phyloP scores from a whole-genome alignment of 306 rosid species.

The Sesbania bispinosa region DNA sequence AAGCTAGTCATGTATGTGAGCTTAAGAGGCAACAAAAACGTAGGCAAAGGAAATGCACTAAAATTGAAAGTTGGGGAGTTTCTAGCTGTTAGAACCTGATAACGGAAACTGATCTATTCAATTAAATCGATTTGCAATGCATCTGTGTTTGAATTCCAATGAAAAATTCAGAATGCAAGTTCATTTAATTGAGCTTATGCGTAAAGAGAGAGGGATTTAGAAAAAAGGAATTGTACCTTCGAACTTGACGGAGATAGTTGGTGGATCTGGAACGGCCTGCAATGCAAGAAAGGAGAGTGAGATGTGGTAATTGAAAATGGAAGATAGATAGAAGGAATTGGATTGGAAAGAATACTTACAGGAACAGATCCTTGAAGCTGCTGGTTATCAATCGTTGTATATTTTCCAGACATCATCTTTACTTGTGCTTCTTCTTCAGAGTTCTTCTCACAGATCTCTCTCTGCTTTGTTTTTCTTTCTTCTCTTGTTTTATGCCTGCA shows the following conservation, averaged over 20 bases:
- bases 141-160: not conserved
- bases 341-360: slow-evolving; percentile 28
- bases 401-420: slow-evolving; percentile 91
- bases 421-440: not conserved
- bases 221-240: too few relatives aligned
- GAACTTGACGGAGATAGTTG: slow-evolving; percentile 63
- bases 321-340: not conserved
- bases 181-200: not conserved
- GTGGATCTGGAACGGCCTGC: slow-evolving; percentile 89
- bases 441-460: not conserved
- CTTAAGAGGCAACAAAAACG: not conserved
- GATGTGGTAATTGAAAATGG: not conserved
- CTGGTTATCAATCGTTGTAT: slow-evolving; percentile 66
- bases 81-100: not conserved
- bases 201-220: not conserved
- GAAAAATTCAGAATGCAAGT: not conserved
- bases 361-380: slow-evolving; percentile 87
- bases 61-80: not conserved
- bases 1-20: not conserved
- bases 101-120: not conserved
- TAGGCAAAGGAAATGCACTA: not conserved
- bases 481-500: not conserved
- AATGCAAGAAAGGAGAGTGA: slow-evolving; percentile 33
- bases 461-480: not conserved
- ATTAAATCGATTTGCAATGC: not conserved